Conservation (phyloP, 1,284 basidiomycete genomes). For the Rhizoctonia solani region DNA sequence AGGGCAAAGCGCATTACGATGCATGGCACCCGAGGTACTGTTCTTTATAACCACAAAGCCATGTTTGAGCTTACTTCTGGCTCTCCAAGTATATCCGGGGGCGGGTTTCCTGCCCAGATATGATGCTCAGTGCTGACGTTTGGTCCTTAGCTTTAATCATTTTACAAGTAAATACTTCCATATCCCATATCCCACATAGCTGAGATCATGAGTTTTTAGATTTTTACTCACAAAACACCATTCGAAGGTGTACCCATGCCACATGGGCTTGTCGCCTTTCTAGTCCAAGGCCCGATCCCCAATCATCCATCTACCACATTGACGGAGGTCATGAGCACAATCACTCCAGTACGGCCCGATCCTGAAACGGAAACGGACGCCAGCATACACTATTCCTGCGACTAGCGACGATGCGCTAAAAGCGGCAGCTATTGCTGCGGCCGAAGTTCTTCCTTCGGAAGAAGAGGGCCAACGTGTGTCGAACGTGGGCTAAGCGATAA, state of each 20-base stretch:
- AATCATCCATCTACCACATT: background rate
- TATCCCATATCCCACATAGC: background rate
- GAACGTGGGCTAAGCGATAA: conserved; percentile 12
- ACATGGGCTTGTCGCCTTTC: conserved; percentile 14
- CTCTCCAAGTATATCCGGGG: conserved; percentile 14
- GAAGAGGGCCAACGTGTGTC: conserved; percentile 14
- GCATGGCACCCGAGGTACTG: conserved; percentile 24
- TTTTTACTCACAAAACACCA: conserved; percentile 31
- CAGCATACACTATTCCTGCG: background rate
- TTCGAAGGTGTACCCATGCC: conserved; percentile 23
- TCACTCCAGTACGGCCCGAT: background rate
- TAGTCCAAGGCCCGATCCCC: conserved; percentile 17
- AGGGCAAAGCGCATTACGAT: conserved; percentile 17
- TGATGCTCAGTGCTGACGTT: conserved; percentile 31
- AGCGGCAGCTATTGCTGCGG: background rate
- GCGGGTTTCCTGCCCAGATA: background rate
- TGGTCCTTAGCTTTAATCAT: conserved; percentile 29
- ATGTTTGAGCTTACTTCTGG: background rate
- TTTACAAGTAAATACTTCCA: conserved; percentile 1
- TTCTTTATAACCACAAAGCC: background rate
- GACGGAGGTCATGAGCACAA: background rate
- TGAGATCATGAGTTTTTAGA: background rate
- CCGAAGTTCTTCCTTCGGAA: conserved; percentile 6
- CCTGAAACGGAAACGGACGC: conserved; percentile 1
- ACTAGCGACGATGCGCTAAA: background rate